Conservation (phyloP, 108 stramenopile genomes). For the Cyclotella atomus region DNA sequence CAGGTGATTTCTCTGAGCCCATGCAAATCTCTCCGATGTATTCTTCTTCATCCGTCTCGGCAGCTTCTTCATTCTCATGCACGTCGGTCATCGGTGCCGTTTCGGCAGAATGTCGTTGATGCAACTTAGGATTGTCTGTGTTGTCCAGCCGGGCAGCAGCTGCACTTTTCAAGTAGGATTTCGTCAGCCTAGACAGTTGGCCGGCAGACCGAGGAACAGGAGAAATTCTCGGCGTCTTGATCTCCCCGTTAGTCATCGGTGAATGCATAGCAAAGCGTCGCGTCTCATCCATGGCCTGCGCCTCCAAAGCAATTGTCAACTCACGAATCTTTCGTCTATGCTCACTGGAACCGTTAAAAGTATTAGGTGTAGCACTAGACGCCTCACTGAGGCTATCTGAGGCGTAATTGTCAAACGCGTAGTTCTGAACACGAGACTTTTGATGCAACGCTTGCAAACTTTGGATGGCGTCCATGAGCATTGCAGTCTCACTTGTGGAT, state of each 20-base stretch:
- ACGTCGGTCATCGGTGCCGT: too few species aligned
- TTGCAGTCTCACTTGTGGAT: neutral
- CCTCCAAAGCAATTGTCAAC: neutral
- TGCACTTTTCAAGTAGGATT: neutral
- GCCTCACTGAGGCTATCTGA: neutral
- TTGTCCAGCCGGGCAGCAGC: neutral
- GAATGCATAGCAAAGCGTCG: neutral
- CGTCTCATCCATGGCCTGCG: constrained; percentile 3
- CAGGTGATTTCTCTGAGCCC: neutral
- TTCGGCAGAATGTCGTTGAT: too few species aligned
- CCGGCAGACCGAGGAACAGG: neutral
- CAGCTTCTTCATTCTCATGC: neutral
- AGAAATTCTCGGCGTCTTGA: neutral
- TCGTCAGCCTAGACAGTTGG: neutral
- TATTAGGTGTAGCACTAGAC: neutral
- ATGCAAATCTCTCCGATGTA: neutral
- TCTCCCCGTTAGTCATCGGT: too few species aligned
- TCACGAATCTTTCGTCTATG: constrained; percentile 3
- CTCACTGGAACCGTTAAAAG: neutral
- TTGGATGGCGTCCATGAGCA: constrained; percentile 3
- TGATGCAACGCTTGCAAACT: neutral
- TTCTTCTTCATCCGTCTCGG: too few species aligned
- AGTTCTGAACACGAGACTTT: neutral
- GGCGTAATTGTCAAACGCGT: neutral
- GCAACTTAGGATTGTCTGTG: too few species aligned